Evolutionary conservation across 768 basidiomycete species (phyloP).

Genomic region (Lactifluus subvellereus): DNA sequence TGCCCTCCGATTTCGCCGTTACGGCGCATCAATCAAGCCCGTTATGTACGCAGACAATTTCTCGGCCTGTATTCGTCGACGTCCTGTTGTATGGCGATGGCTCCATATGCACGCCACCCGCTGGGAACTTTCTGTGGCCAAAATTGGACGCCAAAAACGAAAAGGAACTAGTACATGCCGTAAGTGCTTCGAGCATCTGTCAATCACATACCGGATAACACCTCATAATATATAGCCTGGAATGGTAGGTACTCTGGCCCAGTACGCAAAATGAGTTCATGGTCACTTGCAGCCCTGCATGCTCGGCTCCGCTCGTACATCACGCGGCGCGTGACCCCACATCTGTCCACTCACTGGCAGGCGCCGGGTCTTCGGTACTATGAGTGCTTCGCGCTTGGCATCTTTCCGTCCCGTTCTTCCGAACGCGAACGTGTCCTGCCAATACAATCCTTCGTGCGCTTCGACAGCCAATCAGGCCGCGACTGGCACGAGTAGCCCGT

Average conservation of each 20-base stretch:
- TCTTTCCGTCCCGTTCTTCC: not conserved
- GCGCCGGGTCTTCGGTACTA: not conserved
- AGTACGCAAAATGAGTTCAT: not conserved
- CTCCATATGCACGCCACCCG: not conserved
- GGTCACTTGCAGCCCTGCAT: not conserved
- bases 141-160: not conserved
- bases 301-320: conserved; percentile 1
- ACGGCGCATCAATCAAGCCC: not conserved
- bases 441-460: not conserved
- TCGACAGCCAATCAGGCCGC: not conserved
- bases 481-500: not conserved
- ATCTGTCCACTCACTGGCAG: not conserved
- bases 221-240: not conserved
- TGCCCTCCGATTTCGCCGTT: not conserved
- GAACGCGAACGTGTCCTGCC: not conserved
- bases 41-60: not conserved
- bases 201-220: not conserved
- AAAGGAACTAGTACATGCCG: not conserved
- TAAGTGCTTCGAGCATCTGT: not conserved
- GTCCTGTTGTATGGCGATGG: not conserved
- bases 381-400: not conserved
- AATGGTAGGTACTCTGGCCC: not conserved
- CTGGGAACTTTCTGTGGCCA: not conserved
- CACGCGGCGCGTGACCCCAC: not conserved
- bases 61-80: not conserved